phyloP scores from a whole-genome alignment of 148 eudicot species.

The Chenopodium berlandieri region DNA sequence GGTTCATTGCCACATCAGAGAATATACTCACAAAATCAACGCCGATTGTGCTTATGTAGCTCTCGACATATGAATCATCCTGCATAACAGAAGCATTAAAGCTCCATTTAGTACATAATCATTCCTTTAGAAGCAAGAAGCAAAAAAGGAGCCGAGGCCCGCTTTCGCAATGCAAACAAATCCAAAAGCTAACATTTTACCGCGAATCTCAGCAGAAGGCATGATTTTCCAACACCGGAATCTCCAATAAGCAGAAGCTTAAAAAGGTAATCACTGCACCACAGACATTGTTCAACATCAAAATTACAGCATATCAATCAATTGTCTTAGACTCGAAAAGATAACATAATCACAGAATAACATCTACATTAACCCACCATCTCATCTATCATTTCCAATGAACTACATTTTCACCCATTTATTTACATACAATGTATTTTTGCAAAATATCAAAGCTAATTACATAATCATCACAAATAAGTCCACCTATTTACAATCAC shows the following conservation, averaged over 20 bases:
- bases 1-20: background rate
- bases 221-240: conserved; percentile 52
- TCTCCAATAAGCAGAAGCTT: conserved; percentile 50
- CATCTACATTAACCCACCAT: background rate
- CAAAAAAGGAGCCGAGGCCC: background rate
- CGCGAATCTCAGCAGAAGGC: conserved; percentile 51
- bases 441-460: background rate
- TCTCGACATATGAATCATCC: conserved; percentile 49
- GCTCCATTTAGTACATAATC: background rate
- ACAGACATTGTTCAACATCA: conserved; percentile 1
- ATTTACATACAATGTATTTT: background rate
- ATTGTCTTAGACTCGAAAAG: background rate
- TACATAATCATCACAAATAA: background rate
- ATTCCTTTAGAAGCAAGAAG: background rate
- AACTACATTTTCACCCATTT: background rate
- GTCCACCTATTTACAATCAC: background rate
- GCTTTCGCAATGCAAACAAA: background rate
- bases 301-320: background rate
- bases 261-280: conserved; percentile 48
- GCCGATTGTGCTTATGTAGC: conserved; percentile 50
- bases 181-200: conserved; percentile 16
- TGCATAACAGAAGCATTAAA: conserved; percentile 21
- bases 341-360: background rate
- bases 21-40: conserved; percentile 43
- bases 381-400: background rate